Percentiles rank a stretch among this genome's conserved stretches.
Evolutionary conservation across 2,329 filamentous ascomycete species (phyloP).

Genomic region (Hypoxylon sp.): DNA sequence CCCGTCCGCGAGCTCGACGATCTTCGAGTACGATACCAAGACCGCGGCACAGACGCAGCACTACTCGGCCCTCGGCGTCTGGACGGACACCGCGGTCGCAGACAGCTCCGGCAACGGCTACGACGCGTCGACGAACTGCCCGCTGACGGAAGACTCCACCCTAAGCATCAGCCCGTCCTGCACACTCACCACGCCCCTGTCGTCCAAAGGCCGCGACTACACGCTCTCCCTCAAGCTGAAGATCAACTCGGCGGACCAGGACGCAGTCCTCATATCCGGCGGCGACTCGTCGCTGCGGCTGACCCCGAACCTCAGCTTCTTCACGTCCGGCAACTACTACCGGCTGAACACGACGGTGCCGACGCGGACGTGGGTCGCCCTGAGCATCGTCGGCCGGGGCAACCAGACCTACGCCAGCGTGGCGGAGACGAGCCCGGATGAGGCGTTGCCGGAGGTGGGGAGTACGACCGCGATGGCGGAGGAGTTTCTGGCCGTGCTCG

Average conservation of each 20-base stretch:
- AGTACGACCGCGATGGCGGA: constrained; percentile 44
- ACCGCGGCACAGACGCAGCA: background rate
- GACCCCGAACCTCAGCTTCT: constrained; percentile 54
- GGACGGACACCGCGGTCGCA: constrained; percentile 39
- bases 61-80: constrained; percentile 17
- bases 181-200: constrained; percentile 59
- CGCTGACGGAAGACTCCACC: constrained; percentile 42
- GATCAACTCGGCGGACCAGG: constrained; percentile 48
- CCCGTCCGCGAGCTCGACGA: constrained; percentile 51
- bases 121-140: constrained; percentile 55
- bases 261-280: constrained; percentile 57
- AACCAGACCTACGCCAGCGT: constrained; percentile 51
- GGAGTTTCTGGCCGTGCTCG: constrained; percentile 58
- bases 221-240: constrained; percentile 61
- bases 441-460: constrained; percentile 24
- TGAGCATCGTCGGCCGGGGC: constrained; percentile 49
- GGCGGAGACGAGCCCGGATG: constrained; percentile 19
- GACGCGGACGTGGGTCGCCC: constrained; percentile 46
- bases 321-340: constrained; percentile 53
- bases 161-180: constrained; percentile 55
- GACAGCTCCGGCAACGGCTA: constrained; percentile 57
- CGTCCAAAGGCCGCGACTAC: constrained; percentile 68
- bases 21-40: constrained; percentile 51
- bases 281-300: constrained; percentile 58
- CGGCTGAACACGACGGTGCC: constrained; percentile 52